phyloP scores from a whole-genome alignment of 1,139 yeast species.

The Schizosaccharomyces versatilis region DNA sequence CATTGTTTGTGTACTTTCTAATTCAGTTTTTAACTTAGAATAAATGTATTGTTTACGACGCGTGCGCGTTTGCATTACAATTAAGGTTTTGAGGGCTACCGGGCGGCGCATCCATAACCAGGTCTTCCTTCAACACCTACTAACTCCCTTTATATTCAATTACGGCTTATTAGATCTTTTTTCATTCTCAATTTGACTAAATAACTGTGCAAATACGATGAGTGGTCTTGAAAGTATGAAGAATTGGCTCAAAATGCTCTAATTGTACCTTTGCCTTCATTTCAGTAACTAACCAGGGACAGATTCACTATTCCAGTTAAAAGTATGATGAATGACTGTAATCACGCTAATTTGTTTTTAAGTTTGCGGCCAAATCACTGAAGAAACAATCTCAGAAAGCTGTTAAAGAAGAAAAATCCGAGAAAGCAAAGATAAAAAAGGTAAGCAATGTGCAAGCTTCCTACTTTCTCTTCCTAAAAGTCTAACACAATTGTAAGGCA shows the following conservation, averaged over 20 bases:
- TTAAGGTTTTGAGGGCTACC: too few relatives aligned
- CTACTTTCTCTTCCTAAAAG: slow-evolving; percentile 1
- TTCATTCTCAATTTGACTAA: too few relatives aligned
- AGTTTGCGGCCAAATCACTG: slow-evolving; percentile 84
- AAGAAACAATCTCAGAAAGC: slow-evolving; percentile 78
- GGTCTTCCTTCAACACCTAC: too few relatives aligned
- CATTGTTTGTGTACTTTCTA: too few relatives aligned
- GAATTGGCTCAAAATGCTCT: too few relatives aligned
- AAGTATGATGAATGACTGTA: slow-evolving; percentile 17
- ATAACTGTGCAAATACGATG: neutral
- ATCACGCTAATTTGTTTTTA: slow-evolving; percentile 1
- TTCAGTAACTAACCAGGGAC: slow-evolving; percentile 4
- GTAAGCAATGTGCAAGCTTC: slow-evolving; percentile 16
- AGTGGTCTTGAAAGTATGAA: neutral
- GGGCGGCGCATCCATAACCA: too few relatives aligned
- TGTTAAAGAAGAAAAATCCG: slow-evolving; percentile 70
- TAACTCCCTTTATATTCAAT: too few relatives aligned
- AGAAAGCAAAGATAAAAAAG: slow-evolving; percentile 73
- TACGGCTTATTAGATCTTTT: too few relatives aligned
- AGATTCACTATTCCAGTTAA: slow-evolving; percentile 34
- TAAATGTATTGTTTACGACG: too few relatives aligned
- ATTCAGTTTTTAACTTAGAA: too few relatives aligned
- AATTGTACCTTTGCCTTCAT: too few relatives aligned
- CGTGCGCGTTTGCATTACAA: too few relatives aligned
- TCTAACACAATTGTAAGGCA: slow-evolving; percentile 23